Conservation (phyloP, 352 stramenopile species). For the Phytophthora lateralis region DNA sequence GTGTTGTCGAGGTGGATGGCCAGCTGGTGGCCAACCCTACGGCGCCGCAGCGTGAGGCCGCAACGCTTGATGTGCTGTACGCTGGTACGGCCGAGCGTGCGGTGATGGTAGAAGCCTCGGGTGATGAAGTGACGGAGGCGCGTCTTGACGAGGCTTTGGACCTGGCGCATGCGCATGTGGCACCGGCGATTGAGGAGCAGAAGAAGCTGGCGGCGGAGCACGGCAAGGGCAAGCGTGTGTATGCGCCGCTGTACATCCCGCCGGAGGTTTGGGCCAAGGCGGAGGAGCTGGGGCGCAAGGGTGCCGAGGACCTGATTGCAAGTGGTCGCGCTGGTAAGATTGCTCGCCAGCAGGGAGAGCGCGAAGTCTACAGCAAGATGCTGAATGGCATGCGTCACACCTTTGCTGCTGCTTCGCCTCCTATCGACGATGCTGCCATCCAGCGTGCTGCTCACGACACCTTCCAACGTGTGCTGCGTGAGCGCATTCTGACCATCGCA, state of each 20-base stretch:
- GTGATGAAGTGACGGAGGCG: constrained; percentile 73
- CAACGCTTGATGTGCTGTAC: constrained; percentile 87
- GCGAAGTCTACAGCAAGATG: constrained; percentile 73
- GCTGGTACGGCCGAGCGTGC: constrained; percentile 73
- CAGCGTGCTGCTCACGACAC: constrained; percentile 78
- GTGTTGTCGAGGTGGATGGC: constrained; percentile 83
- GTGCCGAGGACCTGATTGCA: constrained; percentile 44
- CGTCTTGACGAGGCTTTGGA: constrained; percentile 78
- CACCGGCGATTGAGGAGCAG: constrained; percentile 65
- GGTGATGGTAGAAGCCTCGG: constrained; percentile 91
- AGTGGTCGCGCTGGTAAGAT: constrained; percentile 53
- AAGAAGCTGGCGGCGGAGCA: constrained; percentile 54
- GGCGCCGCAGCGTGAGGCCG: constrained; percentile 63
- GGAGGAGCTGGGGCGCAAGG: constrained; percentile 57
- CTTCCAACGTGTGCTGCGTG: constrained; percentile 75
- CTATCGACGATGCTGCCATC: constrained; percentile 55
- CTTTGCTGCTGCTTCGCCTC: constrained; percentile 37
- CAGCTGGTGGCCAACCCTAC: constrained; percentile 94
- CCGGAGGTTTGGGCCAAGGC: constrained; percentile 61
- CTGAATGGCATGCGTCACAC: constrained; percentile 59
- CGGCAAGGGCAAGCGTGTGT: constrained; percentile 77
- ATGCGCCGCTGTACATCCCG: constrained; percentile 48
- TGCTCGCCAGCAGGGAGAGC: constrained; percentile 69
- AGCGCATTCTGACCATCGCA: constrained; percentile 54
- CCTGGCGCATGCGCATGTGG: constrained; percentile 73